Evolutionary conservation across 306 rosid genomes (phyloP).

Genomic region (Elaeagnus macrophylla): DNA sequence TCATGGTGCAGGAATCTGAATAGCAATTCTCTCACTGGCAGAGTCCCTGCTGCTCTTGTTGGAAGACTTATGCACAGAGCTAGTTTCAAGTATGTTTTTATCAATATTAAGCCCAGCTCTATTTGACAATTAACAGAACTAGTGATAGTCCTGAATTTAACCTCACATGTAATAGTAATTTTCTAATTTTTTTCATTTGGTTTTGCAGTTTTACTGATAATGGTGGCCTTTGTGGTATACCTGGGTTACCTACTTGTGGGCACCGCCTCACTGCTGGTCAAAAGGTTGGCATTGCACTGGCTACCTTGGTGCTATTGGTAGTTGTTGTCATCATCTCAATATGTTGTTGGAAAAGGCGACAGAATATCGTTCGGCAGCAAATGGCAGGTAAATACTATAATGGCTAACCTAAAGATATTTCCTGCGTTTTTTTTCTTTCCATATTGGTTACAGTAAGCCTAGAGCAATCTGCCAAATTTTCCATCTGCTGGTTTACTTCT

Average conservation of each 20-base stretch:
- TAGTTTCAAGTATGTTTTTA: slow-evolving; percentile 79
- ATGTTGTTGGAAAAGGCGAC: slow-evolving; percentile 86
- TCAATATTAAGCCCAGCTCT: neutral
- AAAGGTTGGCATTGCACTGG: slow-evolving; percentile 70
- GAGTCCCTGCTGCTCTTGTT: slow-evolving; percentile 70
- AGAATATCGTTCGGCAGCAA: slow-evolving; percentile 76
- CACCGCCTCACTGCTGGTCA: slow-evolving; percentile 61
- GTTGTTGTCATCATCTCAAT: slow-evolving; percentile 46
- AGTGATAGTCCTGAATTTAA: slow-evolving; percentile 5
- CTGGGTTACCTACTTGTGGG: slow-evolving; percentile 75
- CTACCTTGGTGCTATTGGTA: slow-evolving; percentile 36
- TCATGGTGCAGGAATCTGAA: slow-evolving; percentile 69
- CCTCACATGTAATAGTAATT: neutral
- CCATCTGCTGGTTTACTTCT: too few relatives aligned
- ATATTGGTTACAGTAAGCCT: neutral
- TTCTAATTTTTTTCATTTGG: slow-evolving; percentile 16
- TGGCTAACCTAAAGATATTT: neutral
- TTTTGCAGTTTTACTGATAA: slow-evolving; percentile 89
- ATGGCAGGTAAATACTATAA: slow-evolving; percentile 52
- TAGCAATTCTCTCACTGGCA: slow-evolving; percentile 68
- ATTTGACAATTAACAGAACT: neutral
- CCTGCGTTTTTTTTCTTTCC: too few relatives aligned
- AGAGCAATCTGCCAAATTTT: neutral
- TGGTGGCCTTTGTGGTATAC: slow-evolving; percentile 81
- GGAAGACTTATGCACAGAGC: slow-evolving; percentile 94